These are phyloP conservation scores for Colletotrichum kahawae DNA, from an alignment of 2,329 filamentous ascomycete species.

Conservation along the genomic window DNA sequence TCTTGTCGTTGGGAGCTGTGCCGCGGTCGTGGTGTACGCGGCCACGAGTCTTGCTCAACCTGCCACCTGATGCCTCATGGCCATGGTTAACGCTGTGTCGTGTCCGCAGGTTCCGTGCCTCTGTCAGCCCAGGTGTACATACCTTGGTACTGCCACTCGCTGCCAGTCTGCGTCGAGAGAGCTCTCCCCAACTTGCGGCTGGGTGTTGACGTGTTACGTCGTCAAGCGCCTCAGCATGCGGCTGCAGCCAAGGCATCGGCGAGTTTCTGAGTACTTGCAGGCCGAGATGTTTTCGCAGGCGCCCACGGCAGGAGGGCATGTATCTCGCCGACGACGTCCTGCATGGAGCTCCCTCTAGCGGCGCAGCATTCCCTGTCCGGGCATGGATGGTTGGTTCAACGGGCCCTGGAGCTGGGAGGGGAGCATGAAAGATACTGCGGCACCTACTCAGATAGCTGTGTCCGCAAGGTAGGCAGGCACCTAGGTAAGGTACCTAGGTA, in stretches of 20 bases:
- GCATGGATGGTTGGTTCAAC: neutral
- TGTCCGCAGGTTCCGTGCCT: neutral
- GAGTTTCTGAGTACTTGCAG: neutral
- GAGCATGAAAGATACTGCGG: neutral
- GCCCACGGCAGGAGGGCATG: neutral
- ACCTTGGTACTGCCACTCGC: no score
- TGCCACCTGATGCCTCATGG: neutral
- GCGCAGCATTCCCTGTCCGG: neutral
- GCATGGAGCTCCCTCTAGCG: slow-evolving; percentile 4
- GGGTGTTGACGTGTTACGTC: slow-evolving; percentile 1
- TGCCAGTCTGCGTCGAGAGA: neutral
- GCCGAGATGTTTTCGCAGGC: neutral
- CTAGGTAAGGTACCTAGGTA: neutral
- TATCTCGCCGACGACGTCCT: neutral
- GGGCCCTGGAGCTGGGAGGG: neutral
- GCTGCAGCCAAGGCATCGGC: neutral
- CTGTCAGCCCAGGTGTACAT: neutral
- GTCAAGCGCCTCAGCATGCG: neutral
- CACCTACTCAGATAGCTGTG: neutral
- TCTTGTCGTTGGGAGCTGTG: neutral
- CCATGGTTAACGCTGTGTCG: neutral
- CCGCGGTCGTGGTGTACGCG: neutral
- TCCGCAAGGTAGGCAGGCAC: no score
- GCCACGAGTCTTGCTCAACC: neutral
- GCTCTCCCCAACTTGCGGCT: neutral